Evolutionary conservation across 345 rosid genomes (phyloP).

Genomic region (Brassica rapa): DNA sequence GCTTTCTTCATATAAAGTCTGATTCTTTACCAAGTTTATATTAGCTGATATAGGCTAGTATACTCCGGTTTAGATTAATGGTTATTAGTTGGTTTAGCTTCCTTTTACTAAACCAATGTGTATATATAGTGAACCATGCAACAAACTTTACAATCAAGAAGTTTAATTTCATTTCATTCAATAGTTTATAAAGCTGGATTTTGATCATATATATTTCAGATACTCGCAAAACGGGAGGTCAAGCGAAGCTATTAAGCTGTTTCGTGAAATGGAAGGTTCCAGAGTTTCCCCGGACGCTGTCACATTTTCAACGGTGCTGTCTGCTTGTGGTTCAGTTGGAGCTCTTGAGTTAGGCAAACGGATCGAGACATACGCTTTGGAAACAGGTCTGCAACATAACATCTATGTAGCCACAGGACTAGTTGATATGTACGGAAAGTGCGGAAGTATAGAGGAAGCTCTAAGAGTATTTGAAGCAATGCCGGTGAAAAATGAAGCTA

Average conservation of each 20-base stretch:
- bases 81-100: too few relatives aligned
- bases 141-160: too few relatives aligned
- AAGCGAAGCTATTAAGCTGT: slow-evolving; percentile 62
- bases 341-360: slow-evolving; percentile 74
- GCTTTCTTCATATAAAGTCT: background rate
- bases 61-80: too few relatives aligned
- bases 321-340: slow-evolving; percentile 83
- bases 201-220: slow-evolving; percentile 36
- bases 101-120: too few relatives aligned
- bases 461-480: slow-evolving; percentile 64
- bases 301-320: slow-evolving; percentile 60
- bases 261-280: slow-evolving; percentile 52
- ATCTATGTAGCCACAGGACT: slow-evolving; percentile 71
- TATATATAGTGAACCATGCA: too few relatives aligned
- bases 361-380: slow-evolving; percentile 54
- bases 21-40: background rate
- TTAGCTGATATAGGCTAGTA: too few relatives aligned
- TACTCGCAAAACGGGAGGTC: slow-evolving; percentile 87
- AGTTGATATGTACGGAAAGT: slow-evolving; percentile 88
- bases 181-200: too few relatives aligned
- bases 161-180: too few relatives aligned
- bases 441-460: slow-evolving; percentile 73
- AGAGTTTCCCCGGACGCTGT: slow-evolving; percentile 52
- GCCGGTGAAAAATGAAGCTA: slow-evolving; percentile 72
- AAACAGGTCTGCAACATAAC: slow-evolving; percentile 51